Evolutionary conservation across 306 rosid genomes (phyloP).

Genomic region (Alnus rubra): DNA sequence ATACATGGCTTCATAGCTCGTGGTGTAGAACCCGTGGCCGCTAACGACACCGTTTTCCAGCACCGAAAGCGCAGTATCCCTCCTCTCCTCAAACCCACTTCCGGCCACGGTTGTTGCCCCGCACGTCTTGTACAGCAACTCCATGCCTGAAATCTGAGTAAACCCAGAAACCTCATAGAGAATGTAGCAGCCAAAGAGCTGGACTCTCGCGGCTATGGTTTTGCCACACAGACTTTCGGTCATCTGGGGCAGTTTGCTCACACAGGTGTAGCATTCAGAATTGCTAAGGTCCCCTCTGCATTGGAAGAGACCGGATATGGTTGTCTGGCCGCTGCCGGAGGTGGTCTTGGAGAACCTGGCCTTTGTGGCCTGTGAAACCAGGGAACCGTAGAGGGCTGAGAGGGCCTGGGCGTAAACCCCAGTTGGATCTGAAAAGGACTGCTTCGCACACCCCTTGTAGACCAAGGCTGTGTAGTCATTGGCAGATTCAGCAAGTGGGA

Average conservation of each 20-base stretch:
- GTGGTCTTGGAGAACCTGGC: slow-evolving; percentile 68
- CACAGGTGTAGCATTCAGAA: slow-evolving; percentile 76
- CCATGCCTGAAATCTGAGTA: slow-evolving; percentile 82
- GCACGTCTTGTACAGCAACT: slow-evolving; percentile 76
- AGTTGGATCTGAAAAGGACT: slow-evolving; percentile 76
- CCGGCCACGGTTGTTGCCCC: slow-evolving; percentile 68
- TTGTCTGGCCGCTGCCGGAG: slow-evolving; percentile 60
- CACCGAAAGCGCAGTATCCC: slow-evolving; percentile 74
- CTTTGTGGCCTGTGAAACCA: slow-evolving; percentile 75
- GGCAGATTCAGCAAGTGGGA: slow-evolving; percentile 51
- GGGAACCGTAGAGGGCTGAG: slow-evolving; percentile 69
- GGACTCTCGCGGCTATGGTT: slow-evolving; percentile 76
- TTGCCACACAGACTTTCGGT: slow-evolving; percentile 66
- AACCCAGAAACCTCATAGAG: slow-evolving; percentile 76
- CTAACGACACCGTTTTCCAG: slow-evolving; percentile 79
- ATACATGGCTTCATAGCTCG: slow-evolving; percentile 65
- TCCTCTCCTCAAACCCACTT: slow-evolving; percentile 72
- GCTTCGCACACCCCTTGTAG: slow-evolving; percentile 91
- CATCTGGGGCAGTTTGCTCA: slow-evolving; percentile 67
- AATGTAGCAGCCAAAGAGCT: slow-evolving; percentile 79
- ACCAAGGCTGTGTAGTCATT: slow-evolving; percentile 68
- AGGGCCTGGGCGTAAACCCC: slow-evolving; percentile 83
- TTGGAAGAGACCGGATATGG: slow-evolving; percentile 78
- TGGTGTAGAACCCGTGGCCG: slow-evolving; percentile 80
- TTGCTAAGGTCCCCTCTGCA: slow-evolving; percentile 86